phyloP scores from a whole-genome alignment of 805 yeast species.

The Ogataea nitratoaversa region DNA sequence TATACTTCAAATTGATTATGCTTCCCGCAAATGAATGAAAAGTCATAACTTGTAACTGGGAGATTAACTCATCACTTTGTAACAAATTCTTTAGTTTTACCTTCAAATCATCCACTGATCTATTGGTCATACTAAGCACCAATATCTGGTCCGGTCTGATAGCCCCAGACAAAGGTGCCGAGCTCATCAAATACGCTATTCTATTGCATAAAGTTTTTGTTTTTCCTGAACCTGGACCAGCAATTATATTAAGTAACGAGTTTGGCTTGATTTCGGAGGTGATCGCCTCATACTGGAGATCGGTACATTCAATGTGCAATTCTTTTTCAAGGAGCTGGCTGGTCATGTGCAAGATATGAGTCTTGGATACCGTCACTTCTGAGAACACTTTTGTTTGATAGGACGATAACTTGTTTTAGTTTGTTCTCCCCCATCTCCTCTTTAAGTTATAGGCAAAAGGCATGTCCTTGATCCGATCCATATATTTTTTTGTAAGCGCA shows the following conservation, averaged over 20 bases:
- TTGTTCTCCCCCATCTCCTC: too few relatives aligned
- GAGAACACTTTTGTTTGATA: too few relatives aligned
- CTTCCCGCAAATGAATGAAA: constrained; percentile 61
- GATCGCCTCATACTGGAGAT: constrained; percentile 44
- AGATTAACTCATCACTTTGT: constrained; percentile 22
- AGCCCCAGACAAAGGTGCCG: constrained; percentile 20
- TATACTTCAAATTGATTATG: constrained; percentile 37
- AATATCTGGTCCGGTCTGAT: constrained; percentile 51
- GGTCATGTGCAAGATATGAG: not conserved
- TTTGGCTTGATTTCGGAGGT: constrained; percentile 34
- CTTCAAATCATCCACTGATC: constrained; percentile 52
- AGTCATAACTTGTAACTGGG: constrained; percentile 44
- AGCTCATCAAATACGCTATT: constrained; percentile 42
- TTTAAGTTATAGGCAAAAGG: too few relatives aligned
- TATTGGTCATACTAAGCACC: constrained; percentile 64
- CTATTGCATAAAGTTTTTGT: constrained; percentile 55
- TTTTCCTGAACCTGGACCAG: constrained; percentile 78
- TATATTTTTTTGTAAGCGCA: too few relatives aligned
- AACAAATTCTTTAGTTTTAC: constrained; percentile 33
- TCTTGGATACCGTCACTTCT: too few relatives aligned
- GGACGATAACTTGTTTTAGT: too few relatives aligned
- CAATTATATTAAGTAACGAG: constrained; percentile 46
- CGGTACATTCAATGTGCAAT: constrained; percentile 32
- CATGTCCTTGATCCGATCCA: too few relatives aligned
- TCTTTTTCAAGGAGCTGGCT: constrained; percentile 1